Evolutionary conservation across 2,329 filamentous ascomycete genomes (phyloP).

Genomic region (Stenocarpella maydis): DNA sequence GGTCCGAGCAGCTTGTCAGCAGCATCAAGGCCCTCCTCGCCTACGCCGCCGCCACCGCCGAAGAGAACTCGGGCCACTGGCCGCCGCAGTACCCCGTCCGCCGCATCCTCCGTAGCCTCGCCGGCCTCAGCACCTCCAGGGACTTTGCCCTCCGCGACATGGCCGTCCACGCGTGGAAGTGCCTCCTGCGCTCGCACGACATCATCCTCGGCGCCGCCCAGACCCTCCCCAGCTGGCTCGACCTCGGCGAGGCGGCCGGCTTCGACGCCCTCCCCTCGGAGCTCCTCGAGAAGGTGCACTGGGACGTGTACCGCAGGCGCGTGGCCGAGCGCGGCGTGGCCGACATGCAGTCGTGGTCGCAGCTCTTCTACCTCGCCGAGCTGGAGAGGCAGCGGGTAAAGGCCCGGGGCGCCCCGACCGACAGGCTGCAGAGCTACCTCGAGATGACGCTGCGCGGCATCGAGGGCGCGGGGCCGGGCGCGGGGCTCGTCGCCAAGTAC

Average conservation of each 20-base stretch:
- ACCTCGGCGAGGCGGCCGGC: constrained; percentile 30
- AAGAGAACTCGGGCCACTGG: constrained; percentile 26
- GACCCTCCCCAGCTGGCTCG: constrained; percentile 33
- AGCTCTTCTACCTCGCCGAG: constrained; percentile 30
- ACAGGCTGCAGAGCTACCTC: constrained; percentile 7
- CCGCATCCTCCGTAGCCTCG: constrained; percentile 27
- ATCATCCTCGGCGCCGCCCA: constrained; percentile 1
- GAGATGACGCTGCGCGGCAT: constrained; percentile 20
- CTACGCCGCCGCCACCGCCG: constrained; percentile 27
- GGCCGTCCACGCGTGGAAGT: constrained; percentile 27
- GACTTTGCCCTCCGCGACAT: constrained; percentile 29
- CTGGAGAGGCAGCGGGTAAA: constrained; percentile 34
- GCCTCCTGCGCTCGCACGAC: constrained; percentile 31
- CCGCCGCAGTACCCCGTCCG: constrained; percentile 31
- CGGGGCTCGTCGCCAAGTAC: constrained; percentile 5
- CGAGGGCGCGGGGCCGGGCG: neutral
- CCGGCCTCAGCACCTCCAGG: constrained; percentile 9
- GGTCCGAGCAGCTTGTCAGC: constrained; percentile 11
- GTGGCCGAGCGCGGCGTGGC: neutral
- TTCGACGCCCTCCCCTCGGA: constrained; percentile 29
- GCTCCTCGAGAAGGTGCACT: constrained; percentile 23
- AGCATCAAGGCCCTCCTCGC: constrained; percentile 28
- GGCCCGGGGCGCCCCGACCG: constrained; percentile 5
- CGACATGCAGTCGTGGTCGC: constrained; percentile 5
- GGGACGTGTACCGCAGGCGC: constrained; percentile 20